Conservation (phyloP, 2,329 filamentous ascomycete species). For the Tolypocladium pustulatum region DNA sequence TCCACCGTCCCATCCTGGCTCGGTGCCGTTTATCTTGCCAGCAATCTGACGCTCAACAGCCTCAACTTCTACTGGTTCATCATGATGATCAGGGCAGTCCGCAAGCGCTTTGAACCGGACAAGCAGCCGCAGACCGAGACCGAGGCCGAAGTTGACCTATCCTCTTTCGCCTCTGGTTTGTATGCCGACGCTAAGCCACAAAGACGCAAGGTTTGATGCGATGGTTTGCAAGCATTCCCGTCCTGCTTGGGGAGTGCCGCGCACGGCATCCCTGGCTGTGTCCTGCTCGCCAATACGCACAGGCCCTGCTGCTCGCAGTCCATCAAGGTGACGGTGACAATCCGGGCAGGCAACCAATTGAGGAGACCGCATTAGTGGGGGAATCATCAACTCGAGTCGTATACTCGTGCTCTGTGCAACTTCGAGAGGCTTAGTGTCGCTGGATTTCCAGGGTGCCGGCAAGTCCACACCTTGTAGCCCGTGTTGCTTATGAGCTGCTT, state of each 20-base stretch:
- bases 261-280: background rate
- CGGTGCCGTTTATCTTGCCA: slow-evolving; percentile 53
- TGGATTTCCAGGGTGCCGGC: background rate
- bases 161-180: slow-evolving; percentile 17
- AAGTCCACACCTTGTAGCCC: background rate
- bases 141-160: slow-evolving; percentile 17
- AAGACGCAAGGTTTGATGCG: slow-evolving; percentile 16
- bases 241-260: background rate
- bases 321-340: background rate
- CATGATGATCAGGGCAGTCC: slow-evolving; percentile 74
- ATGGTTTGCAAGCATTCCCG: background rate
- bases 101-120: slow-evolving; percentile 58
- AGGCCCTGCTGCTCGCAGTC: background rate
- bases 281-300: background rate
- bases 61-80: slow-evolving; percentile 80
- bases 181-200: slow-evolving; percentile 9
- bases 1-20: slow-evolving; percentile 60
- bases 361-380: background rate
- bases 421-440: background rate
- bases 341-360: background rate
- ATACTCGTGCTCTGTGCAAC: background rate
- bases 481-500: background rate
- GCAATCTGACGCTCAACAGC: slow-evolving; percentile 62
- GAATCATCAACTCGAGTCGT: background rate
- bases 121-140: slow-evolving; percentile 19